These are phyloP conservation scores for Auriscalpium microsporum DNA, from an alignment of 768 basidiomycete genomes.

Conservation along the genomic window DNA sequence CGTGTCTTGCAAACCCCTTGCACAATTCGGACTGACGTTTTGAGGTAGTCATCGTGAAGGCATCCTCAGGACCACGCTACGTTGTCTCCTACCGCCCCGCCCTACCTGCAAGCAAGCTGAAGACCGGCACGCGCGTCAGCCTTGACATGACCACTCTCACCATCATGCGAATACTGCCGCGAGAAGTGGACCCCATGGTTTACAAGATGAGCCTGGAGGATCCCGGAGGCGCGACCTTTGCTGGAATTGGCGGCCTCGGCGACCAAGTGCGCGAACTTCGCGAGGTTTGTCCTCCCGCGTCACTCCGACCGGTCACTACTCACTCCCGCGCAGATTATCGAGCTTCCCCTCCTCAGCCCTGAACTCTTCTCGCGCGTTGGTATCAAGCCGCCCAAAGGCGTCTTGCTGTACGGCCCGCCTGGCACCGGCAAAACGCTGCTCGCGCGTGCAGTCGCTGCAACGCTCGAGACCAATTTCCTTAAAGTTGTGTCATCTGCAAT, in stretches of 20 bases:
- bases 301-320: neutral
- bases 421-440: conserved; percentile 96
- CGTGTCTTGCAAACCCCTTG: neutral
- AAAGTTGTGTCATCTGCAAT: conserved; percentile 99
- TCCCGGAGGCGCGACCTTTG: conserved; percentile 90
- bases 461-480: conserved; percentile 90
- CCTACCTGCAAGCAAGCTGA: conserved; percentile 85
- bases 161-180: conserved; percentile 95
- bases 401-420: conserved; percentile 91
- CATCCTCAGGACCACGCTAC: conserved; percentile 95
- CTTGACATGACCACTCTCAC: conserved; percentile 99
- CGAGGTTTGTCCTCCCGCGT: conserved; percentile 49
- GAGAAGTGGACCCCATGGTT: conserved; percentile 95
- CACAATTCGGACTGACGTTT: no score
- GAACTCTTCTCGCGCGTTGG: conserved; percentile 94
- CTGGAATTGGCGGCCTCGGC: conserved; percentile 90
- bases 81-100: conserved; percentile 95
- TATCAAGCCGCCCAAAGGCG: conserved; percentile 94
- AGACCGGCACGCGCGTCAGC: conserved; percentile 89
- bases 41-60: conserved; percentile 87
- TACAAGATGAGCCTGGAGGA: conserved; percentile 99
- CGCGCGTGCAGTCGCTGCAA: conserved; percentile 93
- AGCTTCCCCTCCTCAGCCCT: conserved; percentile 87
- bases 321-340: conserved; percentile 63
- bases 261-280: conserved; percentile 96